phyloP scores from a whole-genome alignment of 257 asterid species.

The Solanum medicagineum region DNA sequence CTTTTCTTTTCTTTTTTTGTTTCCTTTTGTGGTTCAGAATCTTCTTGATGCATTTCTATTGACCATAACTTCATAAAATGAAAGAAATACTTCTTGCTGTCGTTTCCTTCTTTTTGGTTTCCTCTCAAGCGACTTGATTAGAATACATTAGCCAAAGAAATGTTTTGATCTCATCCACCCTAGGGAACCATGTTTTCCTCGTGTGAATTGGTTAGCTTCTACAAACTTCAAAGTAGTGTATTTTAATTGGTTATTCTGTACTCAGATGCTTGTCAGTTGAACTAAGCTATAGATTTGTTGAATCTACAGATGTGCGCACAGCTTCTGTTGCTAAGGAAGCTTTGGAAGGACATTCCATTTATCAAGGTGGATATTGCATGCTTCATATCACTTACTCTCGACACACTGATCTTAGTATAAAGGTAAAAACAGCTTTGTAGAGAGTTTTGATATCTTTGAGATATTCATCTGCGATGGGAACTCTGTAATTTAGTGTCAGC shows the following conservation, averaged over 20 bases:
- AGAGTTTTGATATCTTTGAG: not conserved
- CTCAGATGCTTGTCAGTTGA: not conserved
- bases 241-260: not conserved
- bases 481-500: not conserved
- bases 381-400: slow-evolving; percentile 94
- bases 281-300: not conserved
- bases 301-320: slow-evolving; percentile 73
- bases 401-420: slow-evolving; percentile 94
- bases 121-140: not conserved
- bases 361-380: slow-evolving; percentile 98
- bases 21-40: not conserved
- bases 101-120: not conserved
- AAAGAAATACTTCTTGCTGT: not conserved
- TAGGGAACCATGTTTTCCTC: not conserved
- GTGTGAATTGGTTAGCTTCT: not conserved
- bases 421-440: slow-evolving; percentile 24
- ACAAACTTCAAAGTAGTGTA: not conserved
- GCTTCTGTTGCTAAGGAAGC: slow-evolving; percentile 95
- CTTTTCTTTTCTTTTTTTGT: not conserved
- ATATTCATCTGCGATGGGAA: not conserved
- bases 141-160: not conserved
- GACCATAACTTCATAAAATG: not conserved
- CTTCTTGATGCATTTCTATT: not conserved
- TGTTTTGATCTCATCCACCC: not conserved
- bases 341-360: slow-evolving; percentile 97